A percentile compares a stretch with the other conserved stretches of the same genome.
phyloP scores from a whole-genome alignment of 2,329 filamentous ascomycete species.

The Remersonia thermophila region DNA sequence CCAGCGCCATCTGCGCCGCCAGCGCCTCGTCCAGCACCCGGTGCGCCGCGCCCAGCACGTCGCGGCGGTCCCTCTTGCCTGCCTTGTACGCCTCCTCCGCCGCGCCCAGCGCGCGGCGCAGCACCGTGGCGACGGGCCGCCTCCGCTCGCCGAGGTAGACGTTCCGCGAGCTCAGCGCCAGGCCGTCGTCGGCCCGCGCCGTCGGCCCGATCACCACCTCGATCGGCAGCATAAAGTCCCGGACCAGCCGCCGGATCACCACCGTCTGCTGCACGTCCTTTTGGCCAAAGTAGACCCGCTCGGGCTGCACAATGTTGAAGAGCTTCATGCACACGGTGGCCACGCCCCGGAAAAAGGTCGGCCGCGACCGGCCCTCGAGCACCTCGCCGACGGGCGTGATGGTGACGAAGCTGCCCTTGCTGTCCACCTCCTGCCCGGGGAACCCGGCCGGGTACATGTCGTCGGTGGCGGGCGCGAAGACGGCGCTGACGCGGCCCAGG shows the following conservation, averaged over 20 bases:
- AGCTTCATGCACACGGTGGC: slow-evolving; percentile 94
- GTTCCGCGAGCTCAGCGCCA: slow-evolving; percentile 87
- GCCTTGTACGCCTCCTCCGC: slow-evolving; percentile 57
- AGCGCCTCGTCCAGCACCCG: slow-evolving; percentile 43
- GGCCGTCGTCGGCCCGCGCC: slow-evolving; percentile 62
- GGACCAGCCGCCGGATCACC: slow-evolving; percentile 73
- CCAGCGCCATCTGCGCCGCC: slow-evolving; percentile 48
- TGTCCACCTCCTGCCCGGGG: slow-evolving; percentile 59
- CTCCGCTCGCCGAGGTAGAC: slow-evolving; percentile 76
- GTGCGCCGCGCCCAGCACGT: slow-evolving; percentile 62
- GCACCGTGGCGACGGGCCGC: slow-evolving; percentile 57
- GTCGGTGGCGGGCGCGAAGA: slow-evolving; percentile 73
- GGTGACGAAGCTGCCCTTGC: slow-evolving; percentile 78
- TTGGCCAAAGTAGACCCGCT: slow-evolving; percentile 84
- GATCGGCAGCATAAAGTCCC: slow-evolving; percentile 72
- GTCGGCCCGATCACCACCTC: slow-evolving; percentile 65
- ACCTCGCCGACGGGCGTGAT: slow-evolving; percentile 74
- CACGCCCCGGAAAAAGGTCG: slow-evolving; percentile 93
- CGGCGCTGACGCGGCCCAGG: slow-evolving; percentile 59
- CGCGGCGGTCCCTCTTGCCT: slow-evolving; percentile 40
- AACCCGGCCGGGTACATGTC: slow-evolving; percentile 82
- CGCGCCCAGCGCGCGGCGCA: slow-evolving; percentile 55
- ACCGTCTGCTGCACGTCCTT: slow-evolving; percentile 97
- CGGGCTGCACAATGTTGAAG: slow-evolving; percentile 69
- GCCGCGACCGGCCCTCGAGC: slow-evolving; percentile 73